phyloP scores from a whole-genome alignment of 331 rosid species.

The Phaseolus coccineus region DNA sequence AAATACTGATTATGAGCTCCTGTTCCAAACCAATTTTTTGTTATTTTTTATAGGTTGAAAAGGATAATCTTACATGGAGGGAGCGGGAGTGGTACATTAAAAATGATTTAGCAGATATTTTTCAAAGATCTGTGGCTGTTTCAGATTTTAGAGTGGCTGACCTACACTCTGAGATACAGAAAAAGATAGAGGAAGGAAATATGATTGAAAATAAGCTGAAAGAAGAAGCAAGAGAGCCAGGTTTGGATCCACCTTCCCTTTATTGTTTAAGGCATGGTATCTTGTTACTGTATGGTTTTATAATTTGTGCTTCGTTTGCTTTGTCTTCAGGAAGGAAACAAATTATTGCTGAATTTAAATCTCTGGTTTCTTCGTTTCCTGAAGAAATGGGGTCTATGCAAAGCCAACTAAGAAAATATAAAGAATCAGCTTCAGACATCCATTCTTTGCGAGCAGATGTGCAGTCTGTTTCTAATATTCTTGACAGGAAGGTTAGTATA shows the following conservation, averaged over 20 bases:
- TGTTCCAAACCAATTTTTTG: slow-evolving; percentile 19
- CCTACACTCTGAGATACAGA: slow-evolving; percentile 70
- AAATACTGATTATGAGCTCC: slow-evolving; percentile 45
- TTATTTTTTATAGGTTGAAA: slow-evolving; percentile 76
- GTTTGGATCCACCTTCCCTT: slow-evolving; percentile 44
- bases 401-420: slow-evolving; percentile 72
- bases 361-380: slow-evolving; percentile 93
- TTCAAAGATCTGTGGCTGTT: slow-evolving; percentile 71
- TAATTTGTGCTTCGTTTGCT: slow-evolving; percentile 45
- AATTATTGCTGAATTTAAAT: slow-evolving; percentile 81
- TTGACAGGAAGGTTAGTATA: slow-evolving; percentile 84
- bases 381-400: slow-evolving; percentile 94
- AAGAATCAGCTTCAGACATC: slow-evolving; percentile 87
- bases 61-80: slow-evolving; percentile 85
- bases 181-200: slow-evolving; percentile 65
- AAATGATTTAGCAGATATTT: slow-evolving; percentile 79
- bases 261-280: slow-evolving; percentile 12
- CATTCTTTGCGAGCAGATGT: slow-evolving; percentile 88
- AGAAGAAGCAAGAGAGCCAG: slow-evolving; percentile 84
- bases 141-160: slow-evolving; percentile 71
- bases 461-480: slow-evolving; percentile 75
- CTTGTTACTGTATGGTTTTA: slow-evolving; percentile 12
- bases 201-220: slow-evolving; percentile 71
- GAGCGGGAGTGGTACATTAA: slow-evolving; percentile 87
- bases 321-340: slow-evolving; percentile 85